Base-by-base conservation (phyloP, 148 eudicot genomes). In the Arctostaphylos glauca region DNA sequence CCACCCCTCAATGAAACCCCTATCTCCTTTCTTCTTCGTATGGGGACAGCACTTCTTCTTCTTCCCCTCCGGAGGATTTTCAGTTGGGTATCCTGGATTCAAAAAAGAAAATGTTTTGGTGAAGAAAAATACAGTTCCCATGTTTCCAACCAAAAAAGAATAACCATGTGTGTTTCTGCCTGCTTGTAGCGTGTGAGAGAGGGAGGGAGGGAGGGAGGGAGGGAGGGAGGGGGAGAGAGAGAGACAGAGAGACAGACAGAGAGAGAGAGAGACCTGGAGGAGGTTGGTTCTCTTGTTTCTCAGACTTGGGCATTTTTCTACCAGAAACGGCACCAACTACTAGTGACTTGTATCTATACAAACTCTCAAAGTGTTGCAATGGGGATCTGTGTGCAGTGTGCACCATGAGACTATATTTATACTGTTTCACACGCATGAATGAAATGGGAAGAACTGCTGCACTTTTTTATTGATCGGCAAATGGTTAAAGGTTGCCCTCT, bases 1-100 rank as follows among this genome's bases (percentile, higher is more conserved):
- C 97, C 97, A 94, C 87, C 94, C 97, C 89, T 92, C 95, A 59
- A 92, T 74, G 89, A 90, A 92, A 52, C 97, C 95, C 81, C 87
- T 92, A 0, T 94, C 95, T 48, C 95, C 95, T 82, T 88, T 91
- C 78, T 87, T 86, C 83, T 88, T 88, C 38, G 84, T 50, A 49
- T 49, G 0, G 14, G 82, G 66, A 48, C 88, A 77, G 80, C 83
- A 87, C 84, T 81, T 86, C 85, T 66, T 86, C 85, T 70, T 86
- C 67, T 74, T 84, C 72, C 75, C 86, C 23, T 75, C 14, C 55
- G 87, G 87, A 19, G 95, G 82, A 50, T 78, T 84, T 43, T 83
- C 84, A 59, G 90, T 87, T 78, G 97, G 97, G 81, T 94, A 93
- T 4, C 94, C 97, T 90, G 68, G 6, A 79, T 54, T 54, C 56